Conservation (phyloP, 2,329 filamentous ascomycete genomes). For the Fusarium caatingaense region DNA sequence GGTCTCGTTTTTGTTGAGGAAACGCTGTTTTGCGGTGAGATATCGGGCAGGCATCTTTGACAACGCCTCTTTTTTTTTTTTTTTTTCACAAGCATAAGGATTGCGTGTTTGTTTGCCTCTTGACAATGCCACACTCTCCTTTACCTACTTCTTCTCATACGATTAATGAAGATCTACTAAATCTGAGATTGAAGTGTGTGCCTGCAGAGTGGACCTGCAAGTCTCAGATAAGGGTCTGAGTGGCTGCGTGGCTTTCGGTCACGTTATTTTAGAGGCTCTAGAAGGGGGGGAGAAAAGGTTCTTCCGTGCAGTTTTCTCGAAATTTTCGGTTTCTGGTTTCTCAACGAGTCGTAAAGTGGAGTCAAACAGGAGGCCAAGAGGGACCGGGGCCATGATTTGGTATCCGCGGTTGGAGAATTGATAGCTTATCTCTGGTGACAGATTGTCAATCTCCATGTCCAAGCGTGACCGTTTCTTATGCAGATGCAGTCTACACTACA, state of each 20-base stretch:
- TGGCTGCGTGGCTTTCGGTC: constrained; percentile 19
- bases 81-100: not conserved
- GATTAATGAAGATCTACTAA: not conserved
- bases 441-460: not conserved
- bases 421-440: not conserved
- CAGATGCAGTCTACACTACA: not conserved
- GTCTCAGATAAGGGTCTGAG: constrained; percentile 14
- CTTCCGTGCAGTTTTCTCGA: not conserved
- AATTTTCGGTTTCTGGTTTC: not conserved
- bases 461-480: not conserved
- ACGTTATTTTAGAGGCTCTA: constrained; percentile 30
- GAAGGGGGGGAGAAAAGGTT: not conserved
- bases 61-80: not conserved
- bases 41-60: not conserved
- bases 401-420: not conserved
- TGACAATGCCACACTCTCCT: not conserved
- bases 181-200: constrained; percentile 7
- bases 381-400: not conserved
- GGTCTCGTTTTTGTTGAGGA: constrained; percentile 18
- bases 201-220: constrained; percentile 29
- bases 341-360: constrained; percentile 17
- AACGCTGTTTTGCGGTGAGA: constrained; percentile 21
- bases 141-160: not conserved
- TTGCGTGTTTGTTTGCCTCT: not conserved
- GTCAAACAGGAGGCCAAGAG: not conserved